These are phyloP conservation scores for Panellus pusillus DNA, from an alignment of 768 basidiomycete genomes.

Conservation along the genomic window DNA sequence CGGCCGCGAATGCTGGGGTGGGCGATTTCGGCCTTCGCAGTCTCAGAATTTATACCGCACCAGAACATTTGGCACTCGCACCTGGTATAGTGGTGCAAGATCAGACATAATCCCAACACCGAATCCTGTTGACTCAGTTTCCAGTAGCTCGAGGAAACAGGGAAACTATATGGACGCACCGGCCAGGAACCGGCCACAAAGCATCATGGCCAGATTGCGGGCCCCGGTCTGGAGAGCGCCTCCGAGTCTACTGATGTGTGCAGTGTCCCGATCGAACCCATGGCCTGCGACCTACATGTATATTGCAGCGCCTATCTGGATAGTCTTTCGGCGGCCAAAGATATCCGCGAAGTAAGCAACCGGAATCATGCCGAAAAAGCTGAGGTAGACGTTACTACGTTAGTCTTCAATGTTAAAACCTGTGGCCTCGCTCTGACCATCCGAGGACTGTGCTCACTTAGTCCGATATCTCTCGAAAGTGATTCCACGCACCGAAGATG, in stretches of 20 bases:
- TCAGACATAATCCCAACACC: constrained; percentile 51
- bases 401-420: neutral
- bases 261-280: no score
- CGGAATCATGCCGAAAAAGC: constrained; percentile 45
- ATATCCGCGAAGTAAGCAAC: constrained; percentile 41
- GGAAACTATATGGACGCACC: constrained; percentile 25
- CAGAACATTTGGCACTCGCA: neutral
- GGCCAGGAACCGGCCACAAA: constrained; percentile 51
- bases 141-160: neutral
- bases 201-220: constrained; percentile 47
- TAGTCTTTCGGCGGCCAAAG: constrained; percentile 39
- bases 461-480: neutral
- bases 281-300: constrained; percentile 32
- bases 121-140: constrained; percentile 26
- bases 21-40: constrained; percentile 49
- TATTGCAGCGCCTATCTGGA: constrained; percentile 39
- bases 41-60: neutral
- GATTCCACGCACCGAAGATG: constrained; percentile 36
- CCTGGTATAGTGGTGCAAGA: constrained; percentile 54
- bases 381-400: constrained; percentile 15
- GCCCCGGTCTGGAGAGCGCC: constrained; percentile 49
- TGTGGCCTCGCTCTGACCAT: constrained; percentile 27
- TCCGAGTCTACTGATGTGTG: constrained; percentile 32
- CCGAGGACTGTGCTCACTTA: constrained; percentile 32
- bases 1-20: constrained; percentile 57